Base-by-base conservation (phyloP, 2,329 filamentous ascomycete genomes). In the Akanthomyces lecanii region DNA sequence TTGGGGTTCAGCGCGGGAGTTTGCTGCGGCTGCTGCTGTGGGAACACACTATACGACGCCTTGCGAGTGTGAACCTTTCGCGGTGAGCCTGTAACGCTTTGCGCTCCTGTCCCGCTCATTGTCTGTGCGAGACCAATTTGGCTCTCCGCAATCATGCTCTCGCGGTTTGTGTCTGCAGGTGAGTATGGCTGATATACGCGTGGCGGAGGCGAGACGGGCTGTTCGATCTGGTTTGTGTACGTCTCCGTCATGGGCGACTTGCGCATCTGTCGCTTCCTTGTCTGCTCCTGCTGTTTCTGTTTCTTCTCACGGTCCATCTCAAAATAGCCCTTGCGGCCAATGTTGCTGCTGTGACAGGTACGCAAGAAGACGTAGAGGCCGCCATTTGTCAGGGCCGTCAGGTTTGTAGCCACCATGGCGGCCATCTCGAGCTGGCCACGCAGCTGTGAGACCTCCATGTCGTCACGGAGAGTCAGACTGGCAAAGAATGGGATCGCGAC, bases 351-450 rank as follows among this genome's bases (percentile, higher is more conserved):
- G 16, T 81, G 84, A 66, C 85, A 88, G 3, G 86, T 85, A 66
- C 88, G 83, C 56, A 91, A 78, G 68, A 89, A 88, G 10, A 90
- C 76, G 67, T 90, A 87, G 28, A 90, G 78, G 18, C 86, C 82
- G 4, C 87, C 85, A 18, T 84, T 87, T 71, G 87, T 79, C 18
- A 90, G 75, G 2, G 88, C 88, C 0, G 87, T 86, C 2, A 89
- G 78, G 69, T 89, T 89, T 18, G 86, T 78, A 3, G 87, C 84
- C 7, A 90, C 84, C 18, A 86, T 83, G 30, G 86, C 85, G 47
- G 89, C 82, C 78, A 88, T 85, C 2, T 85, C 80, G 4, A 87
- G 75, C 63, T 72, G 82, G 51, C 82, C 75, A 12, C 79, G 77
- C 33, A 77, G 72, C 56, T 74, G 71, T 42, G 76, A 72, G 54